Percentiles rank a stretch among this genome's conserved stretches.
Evolutionary conservation across 1,139 yeast genomes (phyloP).

Genomic region (Nakaseomyces uthaithaninus): DNA sequence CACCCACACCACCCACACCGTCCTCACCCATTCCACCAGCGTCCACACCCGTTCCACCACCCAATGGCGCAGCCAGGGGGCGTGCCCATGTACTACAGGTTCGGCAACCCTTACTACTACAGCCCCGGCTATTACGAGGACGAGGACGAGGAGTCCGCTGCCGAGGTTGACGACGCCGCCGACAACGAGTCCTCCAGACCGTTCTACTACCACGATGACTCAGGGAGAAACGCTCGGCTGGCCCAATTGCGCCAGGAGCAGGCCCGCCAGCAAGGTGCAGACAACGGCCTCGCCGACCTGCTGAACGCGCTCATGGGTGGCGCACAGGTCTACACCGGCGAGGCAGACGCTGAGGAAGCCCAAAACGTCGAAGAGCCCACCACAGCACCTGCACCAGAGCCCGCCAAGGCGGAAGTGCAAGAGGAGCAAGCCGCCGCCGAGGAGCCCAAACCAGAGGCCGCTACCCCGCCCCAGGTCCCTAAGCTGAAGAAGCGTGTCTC

Average conservation of each 20-base stretch:
- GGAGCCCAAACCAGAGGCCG: conserved; percentile 7
- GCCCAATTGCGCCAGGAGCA: conserved; percentile 3
- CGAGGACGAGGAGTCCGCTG: conserved; percentile 17
- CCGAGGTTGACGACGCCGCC: conserved; percentile 11
- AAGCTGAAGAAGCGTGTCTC: conserved; percentile 11
- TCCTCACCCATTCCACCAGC: not conserved
- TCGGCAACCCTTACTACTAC: conserved; percentile 20
- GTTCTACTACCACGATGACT: conserved; percentile 12
- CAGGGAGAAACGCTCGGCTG: not conserved
- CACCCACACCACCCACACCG: not conserved
- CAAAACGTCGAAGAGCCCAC: not conserved
- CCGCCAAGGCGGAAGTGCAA: conserved; percentile 6
- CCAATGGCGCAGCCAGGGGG: conserved; percentile 10
- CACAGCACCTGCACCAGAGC: not conserved
- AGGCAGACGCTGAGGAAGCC: conserved; percentile 3
- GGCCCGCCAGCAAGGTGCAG: conserved; percentile 7
- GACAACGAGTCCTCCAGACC: conserved; percentile 7
- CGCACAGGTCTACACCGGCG: conserved; percentile 2
- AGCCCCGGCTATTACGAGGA: conserved; percentile 20
- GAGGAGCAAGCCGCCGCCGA: conserved; percentile 5
- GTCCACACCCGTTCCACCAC: conserved; percentile 3
- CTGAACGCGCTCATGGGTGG: conserved; percentile 18
- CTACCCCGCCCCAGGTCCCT: conserved; percentile 6
- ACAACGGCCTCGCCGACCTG: conserved; percentile 15
- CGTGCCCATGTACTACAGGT: conserved; percentile 11